These are phyloP conservation scores for Pseudogymnoascus sp. DNA, from an alignment of 2,329 filamentous ascomycete genomes.

Conservation along the genomic window DNA sequence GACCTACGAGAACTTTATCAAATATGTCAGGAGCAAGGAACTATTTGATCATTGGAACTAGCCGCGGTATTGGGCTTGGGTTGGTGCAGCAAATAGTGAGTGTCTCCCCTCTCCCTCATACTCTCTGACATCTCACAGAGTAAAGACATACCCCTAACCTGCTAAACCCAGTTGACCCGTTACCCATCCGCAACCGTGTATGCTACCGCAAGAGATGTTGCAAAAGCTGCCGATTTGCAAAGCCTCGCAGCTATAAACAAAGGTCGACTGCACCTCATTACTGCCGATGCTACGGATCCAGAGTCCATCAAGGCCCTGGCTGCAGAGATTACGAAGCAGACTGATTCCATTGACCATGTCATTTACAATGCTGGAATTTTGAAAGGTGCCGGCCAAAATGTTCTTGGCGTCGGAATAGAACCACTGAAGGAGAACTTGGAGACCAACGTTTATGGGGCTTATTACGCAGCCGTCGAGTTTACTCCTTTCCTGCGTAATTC, in stretches of 20 bases:
- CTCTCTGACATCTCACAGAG: background rate
- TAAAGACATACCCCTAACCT: background rate
- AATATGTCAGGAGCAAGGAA: background rate
- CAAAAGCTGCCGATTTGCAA: constrained; percentile 6
- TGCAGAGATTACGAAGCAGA: background rate
- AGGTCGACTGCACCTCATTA: constrained; percentile 6
- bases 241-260: constrained; percentile 9
- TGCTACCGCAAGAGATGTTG: constrained; percentile 13
- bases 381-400: constrained; percentile 1
- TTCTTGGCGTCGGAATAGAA: constrained; percentile 11
- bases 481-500: constrained; percentile 12
- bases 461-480: constrained; percentile 12
- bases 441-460: constrained; percentile 13
- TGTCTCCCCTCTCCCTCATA: background rate
- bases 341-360: constrained; percentile 6
- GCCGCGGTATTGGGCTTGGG: constrained; percentile 12
- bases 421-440: constrained; percentile 12
- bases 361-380: constrained; percentile 13
- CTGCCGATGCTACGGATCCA: constrained; percentile 10
- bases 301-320: constrained; percentile 11
- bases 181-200: constrained; percentile 3
- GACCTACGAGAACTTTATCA: background rate
- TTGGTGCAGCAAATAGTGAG: constrained; percentile 12
- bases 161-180: background rate
- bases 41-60: constrained; percentile 9